phyloP scores from a whole-genome alignment of 805 yeast species.

The Ogataea wickerhamii region DNA sequence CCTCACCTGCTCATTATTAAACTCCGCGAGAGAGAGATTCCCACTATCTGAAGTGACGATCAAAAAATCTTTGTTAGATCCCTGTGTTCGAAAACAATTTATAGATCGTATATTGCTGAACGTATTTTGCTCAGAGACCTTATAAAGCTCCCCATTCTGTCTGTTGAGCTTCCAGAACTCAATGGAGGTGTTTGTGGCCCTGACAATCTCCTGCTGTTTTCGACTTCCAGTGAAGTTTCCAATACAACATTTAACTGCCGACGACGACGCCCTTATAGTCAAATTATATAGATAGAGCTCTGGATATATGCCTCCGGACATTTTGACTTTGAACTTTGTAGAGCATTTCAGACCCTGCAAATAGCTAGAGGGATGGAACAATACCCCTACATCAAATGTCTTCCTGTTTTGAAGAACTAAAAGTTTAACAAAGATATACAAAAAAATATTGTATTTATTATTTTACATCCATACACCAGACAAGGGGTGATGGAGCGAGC shows the following conservation, averaged over 20 bases:
- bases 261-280: constrained; percentile 61
- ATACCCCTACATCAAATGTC: too few species aligned
- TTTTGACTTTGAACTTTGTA: constrained; percentile 2
- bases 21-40: constrained; percentile 46
- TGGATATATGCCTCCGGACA: constrained; percentile 25
- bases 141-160: constrained; percentile 51
- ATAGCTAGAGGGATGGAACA: too few species aligned
- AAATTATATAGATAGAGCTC: constrained; percentile 61
- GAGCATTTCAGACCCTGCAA: background rate
- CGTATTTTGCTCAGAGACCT: constrained; percentile 40
- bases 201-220: constrained; percentile 59
- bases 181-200: constrained; percentile 52
- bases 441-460: too few species aligned
- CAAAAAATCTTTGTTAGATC: constrained; percentile 53
- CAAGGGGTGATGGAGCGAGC: too few species aligned
- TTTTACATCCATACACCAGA: too few species aligned
- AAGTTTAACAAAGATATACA: too few species aligned
- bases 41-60: constrained; percentile 81
- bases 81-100: constrained; percentile 48
- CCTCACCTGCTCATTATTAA: constrained; percentile 23
- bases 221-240: constrained; percentile 62
- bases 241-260: constrained; percentile 50
- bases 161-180: constrained; percentile 52
- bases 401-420: too few species aligned
- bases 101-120: constrained; percentile 59